These are phyloP conservation scores for Backusella macrospora DNA, from an alignment of 192 early-diverging fungal genomes.

Conservation along the genomic window DNA sequence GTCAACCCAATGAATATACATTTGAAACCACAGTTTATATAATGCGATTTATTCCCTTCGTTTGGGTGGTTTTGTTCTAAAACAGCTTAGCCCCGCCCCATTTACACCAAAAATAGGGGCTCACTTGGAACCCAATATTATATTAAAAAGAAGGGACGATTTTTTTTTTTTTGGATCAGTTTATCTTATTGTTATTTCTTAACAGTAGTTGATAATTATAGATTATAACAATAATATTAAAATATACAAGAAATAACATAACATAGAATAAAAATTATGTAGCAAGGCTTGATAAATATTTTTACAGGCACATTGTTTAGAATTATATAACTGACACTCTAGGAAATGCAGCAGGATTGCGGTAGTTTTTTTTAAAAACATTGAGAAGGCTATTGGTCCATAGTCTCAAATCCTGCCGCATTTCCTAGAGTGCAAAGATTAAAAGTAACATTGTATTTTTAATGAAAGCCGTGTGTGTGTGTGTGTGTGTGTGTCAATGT, in stretches of 20 bases:
- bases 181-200: background rate
- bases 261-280: background rate
- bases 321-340: background rate
- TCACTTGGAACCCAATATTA: background rate
- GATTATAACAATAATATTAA: background rate
- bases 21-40: background rate
- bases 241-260: background rate
- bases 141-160: too few relatives aligned
- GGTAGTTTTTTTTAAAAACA: background rate
- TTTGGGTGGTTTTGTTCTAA: constrained; percentile 8
- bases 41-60: background rate
- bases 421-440: too few relatives aligned
- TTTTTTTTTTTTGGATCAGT: background rate
- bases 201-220: background rate
- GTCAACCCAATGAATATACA: background rate
- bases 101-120: constrained; percentile 4
- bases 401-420: too few relatives aligned
- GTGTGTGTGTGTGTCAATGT: too few relatives aligned
- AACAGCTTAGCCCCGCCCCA: background rate
- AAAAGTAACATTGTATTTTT: too few relatives aligned
- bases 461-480: too few relatives aligned
- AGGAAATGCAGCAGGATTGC: too few relatives aligned
- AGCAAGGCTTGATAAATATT: background rate
- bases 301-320: background rate
- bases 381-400: too few relatives aligned